Evolutionary conservation across 75 land plant genomes (phyloP).

Genomic region (Pinus albicaulis): DNA sequence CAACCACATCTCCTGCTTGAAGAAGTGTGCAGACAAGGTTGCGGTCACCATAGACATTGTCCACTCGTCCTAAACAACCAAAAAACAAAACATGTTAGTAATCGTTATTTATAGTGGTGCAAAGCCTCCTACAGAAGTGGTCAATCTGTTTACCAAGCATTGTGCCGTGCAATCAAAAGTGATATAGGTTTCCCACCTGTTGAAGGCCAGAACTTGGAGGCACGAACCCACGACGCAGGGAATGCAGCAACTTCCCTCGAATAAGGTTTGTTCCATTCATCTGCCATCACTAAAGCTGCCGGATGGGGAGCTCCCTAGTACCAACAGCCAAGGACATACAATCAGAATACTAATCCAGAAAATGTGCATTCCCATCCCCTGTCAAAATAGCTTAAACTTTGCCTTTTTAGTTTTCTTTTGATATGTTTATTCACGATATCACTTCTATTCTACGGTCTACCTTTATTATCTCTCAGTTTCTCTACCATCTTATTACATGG

Average conservation of each 20-base stretch:
- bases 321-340: constrained; percentile 10
- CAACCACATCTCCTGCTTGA: constrained; percentile 59
- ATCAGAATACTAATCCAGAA: background rate
- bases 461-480: background rate
- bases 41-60: constrained; percentile 98
- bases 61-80: constrained; percentile 75
- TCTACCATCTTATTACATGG: background rate
- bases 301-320: constrained; percentile 97
- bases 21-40: constrained; percentile 95
- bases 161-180: background rate
- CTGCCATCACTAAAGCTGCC: constrained; percentile 84
- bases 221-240: constrained; percentile 90
- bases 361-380: background rate
- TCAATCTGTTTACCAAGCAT: background rate
- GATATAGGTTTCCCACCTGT: constrained; percentile 52
- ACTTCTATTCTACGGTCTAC: background rate
- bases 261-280: constrained; percentile 87
- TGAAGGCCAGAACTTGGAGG: constrained; percentile 96
- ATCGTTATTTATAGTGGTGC: background rate
- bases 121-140: background rate
- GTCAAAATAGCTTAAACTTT: too few relatives aligned
- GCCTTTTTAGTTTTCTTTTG: too few relatives aligned
- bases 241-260: constrained; percentile 93
- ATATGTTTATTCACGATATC: too few relatives aligned
- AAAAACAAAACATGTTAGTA: constrained; percentile 10